A percentile compares a stretch with the other conserved stretches of the same genome.
These are phyloP conservation scores for Dioszegia aurantiaca DNA, from an alignment of 768 basidiomycete species.

Conservation along the genomic window DNA sequence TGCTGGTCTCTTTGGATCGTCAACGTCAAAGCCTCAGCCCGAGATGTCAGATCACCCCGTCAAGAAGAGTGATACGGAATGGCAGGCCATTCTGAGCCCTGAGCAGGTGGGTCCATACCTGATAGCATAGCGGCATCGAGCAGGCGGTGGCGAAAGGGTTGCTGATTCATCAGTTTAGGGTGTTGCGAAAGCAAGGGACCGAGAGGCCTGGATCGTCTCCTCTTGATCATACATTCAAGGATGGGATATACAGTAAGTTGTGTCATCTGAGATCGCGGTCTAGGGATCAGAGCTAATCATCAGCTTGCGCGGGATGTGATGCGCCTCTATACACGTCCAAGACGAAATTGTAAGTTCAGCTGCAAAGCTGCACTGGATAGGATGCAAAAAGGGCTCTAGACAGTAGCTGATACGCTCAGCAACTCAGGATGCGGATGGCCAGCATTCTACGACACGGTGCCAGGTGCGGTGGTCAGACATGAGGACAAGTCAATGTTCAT, in stretches of 20 bases:
- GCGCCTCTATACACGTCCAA: slow-evolving; percentile 81
- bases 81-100: slow-evolving; percentile 73
- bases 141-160: neutral
- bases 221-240: slow-evolving; percentile 66
- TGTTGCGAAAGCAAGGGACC: slow-evolving; percentile 83
- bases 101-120: slow-evolving; percentile 64
- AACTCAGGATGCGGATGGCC: slow-evolving; percentile 94
- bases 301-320: slow-evolving; percentile 70
- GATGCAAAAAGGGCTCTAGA: too few species aligned
- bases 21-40: slow-evolving; percentile 8
- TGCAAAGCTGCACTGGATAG: too few species aligned
- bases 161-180: slow-evolving; percentile 64
- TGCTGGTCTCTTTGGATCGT: slow-evolving; percentile 23
- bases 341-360: slow-evolving; percentile 66
- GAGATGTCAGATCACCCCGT: slow-evolving; percentile 23
- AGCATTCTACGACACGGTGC: slow-evolving; percentile 94
- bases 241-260: slow-evolving; percentile 63
- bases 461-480: slow-evolving; percentile 75
- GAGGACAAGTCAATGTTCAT: slow-evolving; percentile 68
- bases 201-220: slow-evolving; percentile 73
- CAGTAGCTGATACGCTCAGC: slow-evolving; percentile 31
- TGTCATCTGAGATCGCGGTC: neutral
- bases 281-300: neutral
- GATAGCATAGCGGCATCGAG: neutral
- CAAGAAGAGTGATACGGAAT: slow-evolving; percentile 70